Percentiles rank a stretch among this genome's conserved stretches.
Evolutionary conservation across 768 basidiomycete genomes (phyloP).

Genomic region (Symmetrospora coprosmae): DNA sequence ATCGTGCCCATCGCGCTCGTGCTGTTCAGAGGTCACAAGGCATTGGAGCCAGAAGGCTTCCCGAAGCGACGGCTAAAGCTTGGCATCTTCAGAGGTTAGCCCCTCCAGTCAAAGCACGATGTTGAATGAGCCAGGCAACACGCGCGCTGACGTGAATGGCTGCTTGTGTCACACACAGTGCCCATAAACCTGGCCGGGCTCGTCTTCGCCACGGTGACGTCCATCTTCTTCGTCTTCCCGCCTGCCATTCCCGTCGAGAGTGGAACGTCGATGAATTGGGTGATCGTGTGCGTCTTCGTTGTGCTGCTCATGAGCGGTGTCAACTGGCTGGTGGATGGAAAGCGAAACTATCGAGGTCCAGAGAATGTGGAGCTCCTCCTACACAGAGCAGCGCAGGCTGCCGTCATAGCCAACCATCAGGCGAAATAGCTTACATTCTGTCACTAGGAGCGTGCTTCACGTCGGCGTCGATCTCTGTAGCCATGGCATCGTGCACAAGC

Average conservation of each 20-base stretch:
- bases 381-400: too few species aligned
- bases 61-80: constrained; percentile 25
- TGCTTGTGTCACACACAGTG: too few species aligned
- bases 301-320: neutral
- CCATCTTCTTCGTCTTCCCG: constrained; percentile 34
- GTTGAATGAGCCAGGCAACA: neutral
- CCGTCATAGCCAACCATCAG: too few species aligned
- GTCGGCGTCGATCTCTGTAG: too few species aligned
- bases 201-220: constrained; percentile 24
- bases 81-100: constrained; percentile 11
- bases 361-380: too few species aligned
- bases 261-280: neutral
- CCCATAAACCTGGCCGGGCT: constrained; percentile 26
- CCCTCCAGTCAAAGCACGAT: neutral
- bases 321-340: neutral
- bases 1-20: constrained; percentile 24
- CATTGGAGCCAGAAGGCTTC: constrained; percentile 28
- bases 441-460: too few species aligned
- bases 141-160: too few species aligned
- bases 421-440: too few species aligned
- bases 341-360: constrained; percentile 1
- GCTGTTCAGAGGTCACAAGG: constrained; percentile 22
- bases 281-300: neutral
- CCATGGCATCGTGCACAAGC: too few species aligned
- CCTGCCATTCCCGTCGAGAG: constrained; percentile 19